phyloP scores from a whole-genome alignment of 805 yeast genomes.

The Groenewaldozyma salmanticensis region DNA sequence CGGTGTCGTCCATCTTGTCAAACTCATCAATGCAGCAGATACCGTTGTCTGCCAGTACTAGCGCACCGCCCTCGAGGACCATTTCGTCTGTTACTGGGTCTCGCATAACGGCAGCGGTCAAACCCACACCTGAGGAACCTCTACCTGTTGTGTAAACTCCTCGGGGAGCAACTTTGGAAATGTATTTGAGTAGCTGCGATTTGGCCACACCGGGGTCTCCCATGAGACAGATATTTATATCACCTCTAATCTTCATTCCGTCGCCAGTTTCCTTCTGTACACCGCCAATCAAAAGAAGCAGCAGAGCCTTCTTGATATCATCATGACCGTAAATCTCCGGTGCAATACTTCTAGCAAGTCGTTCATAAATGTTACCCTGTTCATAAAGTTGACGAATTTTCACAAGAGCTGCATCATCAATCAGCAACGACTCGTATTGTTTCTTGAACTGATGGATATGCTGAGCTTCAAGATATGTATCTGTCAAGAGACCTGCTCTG shows the following conservation, averaged over 20 bases:
- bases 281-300: constrained; percentile 84
- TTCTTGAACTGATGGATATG: constrained; percentile 78
- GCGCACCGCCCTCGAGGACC: constrained; percentile 97
- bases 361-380: constrained; percentile 66
- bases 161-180: constrained; percentile 87
- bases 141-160: constrained; percentile 97
- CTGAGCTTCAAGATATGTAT: constrained; percentile 87
- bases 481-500: constrained; percentile 87
- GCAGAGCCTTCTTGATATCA: constrained; percentile 85
- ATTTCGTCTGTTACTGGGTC: constrained; percentile 99
- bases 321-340: constrained; percentile 95
- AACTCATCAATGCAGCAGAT: constrained; percentile 98
- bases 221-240: constrained; percentile 89
- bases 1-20: constrained; percentile 96
- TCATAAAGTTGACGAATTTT: constrained; percentile 46
- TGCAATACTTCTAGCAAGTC: constrained; percentile 81
- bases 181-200: constrained; percentile 86
- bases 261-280: constrained; percentile 91
- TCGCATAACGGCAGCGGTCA: constrained; percentile 97
- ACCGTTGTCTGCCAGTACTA: constrained; percentile 94
- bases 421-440: constrained; percentile 59
- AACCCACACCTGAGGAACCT: constrained; percentile 97
- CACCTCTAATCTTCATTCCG: constrained; percentile 97
- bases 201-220: constrained; percentile 99
- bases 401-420: constrained; percentile 46